Percentiles rank a stretch among this genome's conserved stretches.
phyloP scores from a whole-genome alignment of 352 stramenopile species.

The Globisporangium okanoganense region DNA sequence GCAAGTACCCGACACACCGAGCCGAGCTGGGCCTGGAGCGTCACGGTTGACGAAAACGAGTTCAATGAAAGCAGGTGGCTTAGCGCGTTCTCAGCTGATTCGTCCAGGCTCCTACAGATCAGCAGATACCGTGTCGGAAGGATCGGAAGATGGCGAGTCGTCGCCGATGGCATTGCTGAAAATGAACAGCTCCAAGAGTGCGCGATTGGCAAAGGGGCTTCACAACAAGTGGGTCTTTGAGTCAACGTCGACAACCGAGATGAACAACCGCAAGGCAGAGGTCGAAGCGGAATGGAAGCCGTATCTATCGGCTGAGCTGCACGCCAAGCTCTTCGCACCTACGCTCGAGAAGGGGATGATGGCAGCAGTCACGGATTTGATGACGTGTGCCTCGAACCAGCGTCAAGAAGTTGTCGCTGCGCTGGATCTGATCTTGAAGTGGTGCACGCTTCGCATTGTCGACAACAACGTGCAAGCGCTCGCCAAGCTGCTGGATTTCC shows the following conservation, averaged over 20 bases:
- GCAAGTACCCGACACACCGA: slow-evolving; percentile 11
- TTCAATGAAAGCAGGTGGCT: slow-evolving; percentile 9
- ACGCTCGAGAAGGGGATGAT: slow-evolving; percentile 85
- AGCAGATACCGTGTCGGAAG: slow-evolving; percentile 14
- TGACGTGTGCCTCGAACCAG: slow-evolving; percentile 56
- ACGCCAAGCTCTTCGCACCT: slow-evolving; percentile 75
- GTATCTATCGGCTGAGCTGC: slow-evolving; percentile 61
- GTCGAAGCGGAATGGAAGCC: slow-evolving; percentile 76
- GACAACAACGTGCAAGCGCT: slow-evolving; percentile 88
- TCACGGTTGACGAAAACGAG: slow-evolving; percentile 9
- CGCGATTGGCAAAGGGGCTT: slow-evolving; percentile 58
- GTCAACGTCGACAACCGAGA: slow-evolving; percentile 57
- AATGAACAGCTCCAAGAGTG: slow-evolving; percentile 58
- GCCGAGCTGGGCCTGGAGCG: slow-evolving; percentile 4
- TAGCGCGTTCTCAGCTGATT: slow-evolving; percentile 27
- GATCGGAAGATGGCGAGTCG: slow-evolving; percentile 22
- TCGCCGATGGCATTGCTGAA: slow-evolving; percentile 35
- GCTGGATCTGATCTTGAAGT: slow-evolving; percentile 83
- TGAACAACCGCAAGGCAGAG: slow-evolving; percentile 63
- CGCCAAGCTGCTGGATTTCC: slow-evolving; percentile 74
- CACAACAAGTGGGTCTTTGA: slow-evolving; percentile 88
- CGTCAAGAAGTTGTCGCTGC: slow-evolving; percentile 59
- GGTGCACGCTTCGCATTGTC: slow-evolving; percentile 78
- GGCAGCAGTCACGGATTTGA: slow-evolving; percentile 70
- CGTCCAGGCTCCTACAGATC: slow-evolving; percentile 32